These are phyloP conservation scores for Arthroderma uncinatum DNA, from an alignment of 2,329 filamentous ascomycete genomes.

Conservation along the genomic window DNA sequence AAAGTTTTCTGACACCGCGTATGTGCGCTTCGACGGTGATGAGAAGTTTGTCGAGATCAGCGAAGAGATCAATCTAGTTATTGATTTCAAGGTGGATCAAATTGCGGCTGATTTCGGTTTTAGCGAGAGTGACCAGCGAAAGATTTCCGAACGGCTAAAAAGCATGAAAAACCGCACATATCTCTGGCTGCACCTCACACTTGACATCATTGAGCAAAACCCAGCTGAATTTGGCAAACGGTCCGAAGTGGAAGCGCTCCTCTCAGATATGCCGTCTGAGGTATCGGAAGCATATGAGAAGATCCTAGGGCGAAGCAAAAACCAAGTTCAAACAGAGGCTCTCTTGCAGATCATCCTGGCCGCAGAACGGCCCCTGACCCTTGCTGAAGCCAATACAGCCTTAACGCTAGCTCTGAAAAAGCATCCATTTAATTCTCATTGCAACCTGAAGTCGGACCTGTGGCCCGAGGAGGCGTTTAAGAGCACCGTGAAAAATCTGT, in stretches of 20 bases:
- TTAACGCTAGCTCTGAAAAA: background rate
- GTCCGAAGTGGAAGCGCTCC: background rate
- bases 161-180: no score
- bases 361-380: background rate
- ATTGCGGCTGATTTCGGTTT: slow-evolving; percentile 12
- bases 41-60: slow-evolving; percentile 13
- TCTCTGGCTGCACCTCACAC: no score
- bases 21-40: slow-evolving; percentile 17
- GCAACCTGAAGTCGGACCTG: background rate
- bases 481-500: background rate
- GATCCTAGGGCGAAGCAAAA: background rate
- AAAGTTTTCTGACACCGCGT: slow-evolving; percentile 9
- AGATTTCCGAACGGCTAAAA: no score
- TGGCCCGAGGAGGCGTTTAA: background rate
- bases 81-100: slow-evolving; percentile 14
- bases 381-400: background rate
- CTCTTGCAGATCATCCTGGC: background rate
- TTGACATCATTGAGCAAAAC: slow-evolving; percentile 15
- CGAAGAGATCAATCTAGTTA: slow-evolving; percentile 20
- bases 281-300: background rate
- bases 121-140: no score
- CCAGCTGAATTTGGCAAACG: no score
- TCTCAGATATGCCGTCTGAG: background rate
- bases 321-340: background rate
- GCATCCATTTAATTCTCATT: background rate